Percentiles rank a stretch among this genome's conserved stretches.
Conservation (phyloP, 495 filamentous ascomycete genomes). For the Diplogelasinospora grovesii region DNA sequence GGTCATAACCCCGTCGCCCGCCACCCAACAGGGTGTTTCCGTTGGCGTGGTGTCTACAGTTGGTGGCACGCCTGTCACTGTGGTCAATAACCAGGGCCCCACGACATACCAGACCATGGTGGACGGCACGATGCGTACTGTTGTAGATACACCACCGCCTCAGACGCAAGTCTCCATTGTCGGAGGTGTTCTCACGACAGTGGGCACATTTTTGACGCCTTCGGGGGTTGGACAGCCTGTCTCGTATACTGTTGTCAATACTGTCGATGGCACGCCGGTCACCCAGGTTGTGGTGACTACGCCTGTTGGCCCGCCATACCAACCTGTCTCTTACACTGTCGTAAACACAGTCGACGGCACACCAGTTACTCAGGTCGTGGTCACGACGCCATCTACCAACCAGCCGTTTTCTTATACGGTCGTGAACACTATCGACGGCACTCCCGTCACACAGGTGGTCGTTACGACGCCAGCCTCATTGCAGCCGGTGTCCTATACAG, state of each 20-base stretch:
- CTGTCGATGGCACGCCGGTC: constrained; percentile 11
- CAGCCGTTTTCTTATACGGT: constrained; percentile 13
- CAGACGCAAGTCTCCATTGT: constrained; percentile 10
- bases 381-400: constrained; percentile 9
- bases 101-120: constrained; percentile 10
- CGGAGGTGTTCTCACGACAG: constrained; percentile 11
- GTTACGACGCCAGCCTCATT: constrained; percentile 12
- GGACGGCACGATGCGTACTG: constrained; percentile 9
- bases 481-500: constrained; percentile 17
- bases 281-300: constrained; percentile 13
- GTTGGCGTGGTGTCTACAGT: constrained; percentile 10
- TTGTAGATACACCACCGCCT: constrained; percentile 16
- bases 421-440: constrained; percentile 15
- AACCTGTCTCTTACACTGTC: constrained; percentile 15
- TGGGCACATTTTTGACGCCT: constrained; percentile 6
- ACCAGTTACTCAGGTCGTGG: constrained; percentile 9
- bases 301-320: constrained; percentile 6
- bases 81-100: constrained; percentile 12
- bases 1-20: constrained; percentile 17
- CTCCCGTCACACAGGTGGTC: constrained; percentile 15
- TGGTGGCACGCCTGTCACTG: constrained; percentile 13
- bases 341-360: constrained; percentile 14
- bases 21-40: not conserved
- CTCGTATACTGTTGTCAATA: constrained; percentile 12
- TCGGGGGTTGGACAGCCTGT: constrained; percentile 9